Evolutionary conservation across 148 eudicot species (phyloP).

Genomic region (Dysphania ambrosioides): DNA sequence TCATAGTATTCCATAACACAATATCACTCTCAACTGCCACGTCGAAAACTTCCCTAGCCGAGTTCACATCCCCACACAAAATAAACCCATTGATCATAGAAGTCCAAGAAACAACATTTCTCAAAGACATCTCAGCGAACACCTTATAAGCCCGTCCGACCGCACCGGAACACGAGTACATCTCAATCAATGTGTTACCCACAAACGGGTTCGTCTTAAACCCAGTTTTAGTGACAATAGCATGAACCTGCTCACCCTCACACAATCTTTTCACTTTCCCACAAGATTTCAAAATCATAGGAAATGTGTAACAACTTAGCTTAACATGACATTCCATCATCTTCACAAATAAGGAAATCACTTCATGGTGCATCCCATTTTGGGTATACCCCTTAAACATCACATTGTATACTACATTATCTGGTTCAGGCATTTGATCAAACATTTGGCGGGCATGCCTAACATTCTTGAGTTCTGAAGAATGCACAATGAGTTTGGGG

Average conservation of each 20-base stretch:
- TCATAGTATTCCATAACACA: constrained; percentile 69
- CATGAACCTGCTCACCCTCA: constrained; percentile 56
- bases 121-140: constrained; percentile 56
- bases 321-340: constrained; percentile 45
- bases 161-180: constrained; percentile 41
- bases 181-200: constrained; percentile 67
- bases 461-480: constrained; percentile 31
- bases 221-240: constrained; percentile 47
- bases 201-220: constrained; percentile 54
- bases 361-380: constrained; percentile 37
- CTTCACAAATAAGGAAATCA: constrained; percentile 37
- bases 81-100: constrained; percentile 55
- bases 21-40: constrained; percentile 68
- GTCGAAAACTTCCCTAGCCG: constrained; percentile 53
- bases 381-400: constrained; percentile 61
- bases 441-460: constrained; percentile 48
- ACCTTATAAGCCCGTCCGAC: constrained; percentile 46
- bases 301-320: constrained; percentile 59
- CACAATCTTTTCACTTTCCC: constrained; percentile 37
- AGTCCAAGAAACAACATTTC: constrained; percentile 70
- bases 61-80: constrained; percentile 30
- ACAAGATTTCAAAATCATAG: constrained; percentile 69
- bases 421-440: constrained; percentile 49
- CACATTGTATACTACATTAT: constrained; percentile 44
- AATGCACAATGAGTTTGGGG: constrained; percentile 40